phyloP scores from a whole-genome alignment of 108 stramenopile genomes.

The Aurantiochytrium sp. region DNA sequence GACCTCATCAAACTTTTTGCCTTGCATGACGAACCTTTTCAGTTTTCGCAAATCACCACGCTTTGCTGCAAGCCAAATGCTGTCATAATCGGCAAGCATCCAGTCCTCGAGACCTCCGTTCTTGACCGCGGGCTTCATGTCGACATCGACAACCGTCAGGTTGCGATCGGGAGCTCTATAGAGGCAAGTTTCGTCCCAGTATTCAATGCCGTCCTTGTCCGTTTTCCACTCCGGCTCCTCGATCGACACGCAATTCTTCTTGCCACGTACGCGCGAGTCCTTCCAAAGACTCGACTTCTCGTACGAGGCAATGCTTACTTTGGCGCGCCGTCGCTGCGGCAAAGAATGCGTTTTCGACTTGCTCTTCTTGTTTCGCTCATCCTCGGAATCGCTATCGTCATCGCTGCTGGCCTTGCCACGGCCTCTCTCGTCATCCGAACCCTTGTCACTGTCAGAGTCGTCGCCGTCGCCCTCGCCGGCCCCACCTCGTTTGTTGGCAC shows the following conservation, averaged over 20 bases:
- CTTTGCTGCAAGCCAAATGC: constrained; percentile 14
- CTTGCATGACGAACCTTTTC: not conserved
- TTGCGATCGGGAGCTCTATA: not conserved
- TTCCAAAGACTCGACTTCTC: not conserved
- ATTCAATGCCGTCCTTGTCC: not conserved
- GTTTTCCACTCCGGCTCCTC: not conserved
- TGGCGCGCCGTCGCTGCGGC: not conserved
- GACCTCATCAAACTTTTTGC: not conserved
- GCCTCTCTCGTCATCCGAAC: too few relatives aligned
- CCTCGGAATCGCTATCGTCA: not conserved
- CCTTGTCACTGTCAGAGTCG: not conserved
- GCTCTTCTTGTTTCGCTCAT: not conserved
- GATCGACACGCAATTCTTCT: not conserved
- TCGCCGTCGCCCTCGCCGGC: not conserved
- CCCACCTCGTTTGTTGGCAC: not conserved
- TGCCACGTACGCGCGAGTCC: not conserved
- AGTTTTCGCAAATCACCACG: not conserved
- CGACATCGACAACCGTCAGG: not conserved
- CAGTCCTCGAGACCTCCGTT: not conserved
- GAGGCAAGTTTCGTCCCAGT: not conserved
- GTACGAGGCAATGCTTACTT: not conserved
- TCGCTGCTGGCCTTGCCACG: too few relatives aligned
- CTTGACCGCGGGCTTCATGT: not conserved
- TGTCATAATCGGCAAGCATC: not conserved
- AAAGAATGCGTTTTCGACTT: too few relatives aligned